These are phyloP conservation scores for Acephala macrosclerotiorum DNA, from an alignment of 2,329 filamentous ascomycete species.

Conservation along the genomic window DNA sequence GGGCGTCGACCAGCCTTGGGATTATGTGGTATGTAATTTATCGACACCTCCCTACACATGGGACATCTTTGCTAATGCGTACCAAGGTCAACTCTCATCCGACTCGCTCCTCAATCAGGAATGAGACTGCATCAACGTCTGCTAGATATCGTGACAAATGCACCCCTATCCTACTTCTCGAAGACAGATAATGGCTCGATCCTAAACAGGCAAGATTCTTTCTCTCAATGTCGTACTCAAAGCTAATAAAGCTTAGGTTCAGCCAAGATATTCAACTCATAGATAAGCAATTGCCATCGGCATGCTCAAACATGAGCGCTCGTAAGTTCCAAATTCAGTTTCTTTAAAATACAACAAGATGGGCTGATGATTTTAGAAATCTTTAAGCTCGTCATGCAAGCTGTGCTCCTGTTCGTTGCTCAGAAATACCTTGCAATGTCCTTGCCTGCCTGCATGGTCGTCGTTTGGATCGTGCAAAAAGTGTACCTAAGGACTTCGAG, in stretches of 20 bases:
- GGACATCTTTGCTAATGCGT: slow-evolving; percentile 9
- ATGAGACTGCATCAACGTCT: slow-evolving; percentile 43
- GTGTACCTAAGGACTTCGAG: slow-evolving; percentile 55
- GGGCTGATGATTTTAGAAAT: slow-evolving; percentile 28
- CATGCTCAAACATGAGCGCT: slow-evolving; percentile 2
- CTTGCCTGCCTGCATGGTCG: slow-evolving; percentile 48
- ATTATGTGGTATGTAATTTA: slow-evolving; percentile 46
- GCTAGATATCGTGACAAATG: slow-evolving; percentile 41
- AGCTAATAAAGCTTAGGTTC: slow-evolving; percentile 28
- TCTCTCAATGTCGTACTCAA: not conserved
- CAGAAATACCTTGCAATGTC: slow-evolving; percentile 55
- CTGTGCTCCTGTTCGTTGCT: slow-evolving; percentile 55
- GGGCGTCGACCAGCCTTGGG: slow-evolving; percentile 46
- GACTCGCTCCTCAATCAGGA: slow-evolving; percentile 49
- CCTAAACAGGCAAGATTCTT: slow-evolving; percentile 40
- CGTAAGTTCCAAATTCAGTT: slow-evolving; percentile 10
- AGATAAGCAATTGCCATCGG: slow-evolving; percentile 37
- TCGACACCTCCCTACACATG: not conserved
- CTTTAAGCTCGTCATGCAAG: slow-evolving; percentile 49
- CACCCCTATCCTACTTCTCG: slow-evolving; percentile 44
- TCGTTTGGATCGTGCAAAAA: slow-evolving; percentile 44
- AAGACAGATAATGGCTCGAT: slow-evolving; percentile 29
- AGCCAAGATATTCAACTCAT: slow-evolving; percentile 38
- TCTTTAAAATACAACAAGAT: slow-evolving; percentile 38
- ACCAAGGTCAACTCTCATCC: slow-evolving; percentile 45